phyloP scores from a whole-genome alignment of 352 stramenopile genomes.

The Elongisporangium prolatum region DNA sequence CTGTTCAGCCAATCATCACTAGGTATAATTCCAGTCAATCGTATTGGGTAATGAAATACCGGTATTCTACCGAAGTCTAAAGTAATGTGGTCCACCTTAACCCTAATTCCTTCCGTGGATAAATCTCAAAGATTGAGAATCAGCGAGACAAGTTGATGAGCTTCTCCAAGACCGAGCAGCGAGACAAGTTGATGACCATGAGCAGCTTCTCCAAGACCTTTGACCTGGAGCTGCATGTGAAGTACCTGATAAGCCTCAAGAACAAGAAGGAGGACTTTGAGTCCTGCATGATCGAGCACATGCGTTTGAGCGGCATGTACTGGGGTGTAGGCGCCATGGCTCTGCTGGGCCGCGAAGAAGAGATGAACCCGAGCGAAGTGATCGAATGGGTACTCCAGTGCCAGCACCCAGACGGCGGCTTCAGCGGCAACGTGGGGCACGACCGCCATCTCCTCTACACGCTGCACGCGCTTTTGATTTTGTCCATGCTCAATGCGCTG shows the following conservation, averaged over 20 bases:
- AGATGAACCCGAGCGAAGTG: conserved; percentile 82
- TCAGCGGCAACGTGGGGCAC: conserved; percentile 95
- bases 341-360: conserved; percentile 86
- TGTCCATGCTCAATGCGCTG: conserved; percentile 91
- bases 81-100: neutral
- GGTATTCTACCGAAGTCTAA: neutral
- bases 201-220: conserved; percentile 20
- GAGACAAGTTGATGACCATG: neutral
- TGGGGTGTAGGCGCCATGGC: conserved; percentile 96
- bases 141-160: too few species aligned
- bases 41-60: neutral
- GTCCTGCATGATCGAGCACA: conserved; percentile 95
- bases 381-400: conserved; percentile 96
- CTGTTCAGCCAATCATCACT: neutral
- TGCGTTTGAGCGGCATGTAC: conserved; percentile 98
- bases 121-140: neutral
- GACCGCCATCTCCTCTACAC: conserved; percentile 98
- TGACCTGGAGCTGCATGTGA: conserved; percentile 61
- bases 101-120: neutral
- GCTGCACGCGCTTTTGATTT: conserved; percentile 95
- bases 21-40: neutral
- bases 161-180: neutral
- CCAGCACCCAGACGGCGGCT: conserved; percentile 89
- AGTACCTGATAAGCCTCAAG: conserved; percentile 76
- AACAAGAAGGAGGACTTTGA: conserved; percentile 89